phyloP scores from a whole-genome alignment of 2,329 filamentous ascomycete species.

The Cladosporium sp. region DNA sequence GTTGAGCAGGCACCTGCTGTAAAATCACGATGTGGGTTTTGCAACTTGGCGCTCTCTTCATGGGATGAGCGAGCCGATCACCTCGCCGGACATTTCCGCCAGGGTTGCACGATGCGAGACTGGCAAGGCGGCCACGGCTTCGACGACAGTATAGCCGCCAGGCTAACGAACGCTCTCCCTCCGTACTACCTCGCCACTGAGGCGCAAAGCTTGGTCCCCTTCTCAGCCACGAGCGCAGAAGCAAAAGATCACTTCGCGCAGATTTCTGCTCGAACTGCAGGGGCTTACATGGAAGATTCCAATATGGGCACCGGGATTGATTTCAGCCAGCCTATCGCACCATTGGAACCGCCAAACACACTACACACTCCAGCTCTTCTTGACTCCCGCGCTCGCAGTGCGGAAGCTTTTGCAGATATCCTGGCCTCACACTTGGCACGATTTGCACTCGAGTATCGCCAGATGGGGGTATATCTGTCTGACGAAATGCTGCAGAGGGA shows the following conservation, averaged over 20 bases:
- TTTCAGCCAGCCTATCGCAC: neutral
- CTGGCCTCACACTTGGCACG: slow-evolving; percentile 45
- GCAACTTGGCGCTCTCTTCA: neutral
- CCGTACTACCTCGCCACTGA: slow-evolving; percentile 15
- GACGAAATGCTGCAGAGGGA: slow-evolving; percentile 50
- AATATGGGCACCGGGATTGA: neutral
- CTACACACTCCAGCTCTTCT: slow-evolving; percentile 5
- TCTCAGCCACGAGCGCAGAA: slow-evolving; percentile 16
- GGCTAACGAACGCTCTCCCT: slow-evolving; percentile 16
- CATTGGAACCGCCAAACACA: neutral
- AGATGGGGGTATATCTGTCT: slow-evolving; percentile 41
- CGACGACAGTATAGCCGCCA: slow-evolving; percentile 4
- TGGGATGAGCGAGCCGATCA: slow-evolving; percentile 18
- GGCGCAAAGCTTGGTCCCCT: slow-evolving; percentile 10
- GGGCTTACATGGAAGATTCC: neutral
- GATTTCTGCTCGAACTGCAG: slow-evolving; percentile 1
- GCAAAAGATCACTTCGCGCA: slow-evolving; percentile 14
- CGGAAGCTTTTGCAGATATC: slow-evolving; percentile 47
- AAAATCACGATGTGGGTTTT: slow-evolving; percentile 17
- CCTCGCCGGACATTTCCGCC: slow-evolving; percentile 12
- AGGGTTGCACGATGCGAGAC: slow-evolving; percentile 11
- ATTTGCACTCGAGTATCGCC: slow-evolving; percentile 39
- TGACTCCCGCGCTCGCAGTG: slow-evolving; percentile 5
- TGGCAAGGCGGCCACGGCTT: slow-evolving; percentile 19
- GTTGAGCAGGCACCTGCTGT: neutral